Percentiles rank a stretch among this genome's conserved stretches.
These are phyloP conservation scores for Wickerhamomyces sp. DNA, from an alignment of 1,139 yeast genomes.

Conservation along the genomic window DNA sequence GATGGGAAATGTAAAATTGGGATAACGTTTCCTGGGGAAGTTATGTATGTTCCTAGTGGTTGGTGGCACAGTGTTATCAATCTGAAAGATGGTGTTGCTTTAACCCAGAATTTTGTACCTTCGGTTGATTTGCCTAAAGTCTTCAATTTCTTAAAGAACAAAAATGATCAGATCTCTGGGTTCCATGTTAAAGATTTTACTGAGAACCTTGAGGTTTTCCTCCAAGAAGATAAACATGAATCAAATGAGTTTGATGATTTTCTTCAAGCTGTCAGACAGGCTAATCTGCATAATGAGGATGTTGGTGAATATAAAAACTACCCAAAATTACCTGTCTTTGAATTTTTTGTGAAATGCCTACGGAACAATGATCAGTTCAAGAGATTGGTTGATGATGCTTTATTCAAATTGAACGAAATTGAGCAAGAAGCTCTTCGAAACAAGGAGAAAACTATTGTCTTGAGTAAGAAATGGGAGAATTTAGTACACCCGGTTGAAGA, in stretches of 20 bases:
- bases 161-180: constrained; percentile 72
- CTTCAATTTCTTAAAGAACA: constrained; percentile 61
- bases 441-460: constrained; percentile 18
- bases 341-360: constrained; percentile 48
- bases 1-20: constrained; percentile 53
- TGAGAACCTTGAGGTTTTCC: constrained; percentile 31
- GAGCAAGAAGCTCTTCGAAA: constrained; percentile 25
- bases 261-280: constrained; percentile 20
- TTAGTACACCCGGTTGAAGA: constrained; percentile 13
- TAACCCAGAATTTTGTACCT: constrained; percentile 88
- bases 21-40: constrained; percentile 76
- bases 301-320: constrained; percentile 32
- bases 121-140: constrained; percentile 52
- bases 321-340: constrained; percentile 52
- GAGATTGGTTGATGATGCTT: constrained; percentile 31
- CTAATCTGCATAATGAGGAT: constrained; percentile 31
- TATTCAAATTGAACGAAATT: constrained; percentile 29
- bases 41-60: constrained; percentile 85
- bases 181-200: constrained; percentile 56
- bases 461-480: constrained; percentile 29
- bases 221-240: constrained; percentile 14
- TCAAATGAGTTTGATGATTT: constrained; percentile 22
- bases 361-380: constrained; percentile 28
- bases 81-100: constrained; percentile 70
- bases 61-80: constrained; percentile 97